Base-by-base conservation (phyloP, 1,284 basidiomycete species). In the Neonothopanus nambi region DNA sequence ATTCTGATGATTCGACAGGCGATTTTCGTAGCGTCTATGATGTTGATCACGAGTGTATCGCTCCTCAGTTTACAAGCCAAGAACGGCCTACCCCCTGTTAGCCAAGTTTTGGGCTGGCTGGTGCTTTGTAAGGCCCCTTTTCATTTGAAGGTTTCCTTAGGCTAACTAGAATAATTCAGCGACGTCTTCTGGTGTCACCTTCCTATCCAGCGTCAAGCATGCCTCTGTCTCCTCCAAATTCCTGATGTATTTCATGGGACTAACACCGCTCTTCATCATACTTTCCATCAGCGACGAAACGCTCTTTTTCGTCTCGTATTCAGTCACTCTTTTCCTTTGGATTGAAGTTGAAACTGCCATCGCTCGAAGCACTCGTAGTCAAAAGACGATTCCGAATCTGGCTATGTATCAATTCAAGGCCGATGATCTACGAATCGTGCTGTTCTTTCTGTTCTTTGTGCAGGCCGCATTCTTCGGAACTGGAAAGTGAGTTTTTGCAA, bases 381-480 rank as follows among this genome's bases (percentile, higher is more conserved):
- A 11, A 18, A 53, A 60, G 21, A 15, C 21, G 41, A 26, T 42
- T 21, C 20, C 15, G 41, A 43, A 23, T 21, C 51, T 53, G 36
- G 48, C n/a, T 28, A 35, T 62, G 12, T 83, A 87, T 60, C 65
- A 68, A 5, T 84, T 88, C 58, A 74, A 72, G 45, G 65, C 70
- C 26, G 84, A 86, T 38, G 89, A 93, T 60, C 68, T 93, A 11
- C 71, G 91, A 28, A 84, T 91, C 48, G 90, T 88, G 0, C 58
- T 94, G 20, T 90, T 92, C 66, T 95, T 93, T 72, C 70, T 95
- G 56, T 90, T 93, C 67, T 91, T 94, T 63, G 85, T 94, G 3
- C 92, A 95, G 63, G 81, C 92, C 45, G 92, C 87, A 3, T 95
- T 95, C 71, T 93, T 94, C 64, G 93, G 92, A 11, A 92, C 85